Percentiles rank a stretch among this genome's conserved stretches.
These are phyloP conservation scores for Aquilaria yunnanensis DNA, from an alignment of 345 rosid species.

Conservation along the genomic window DNA sequence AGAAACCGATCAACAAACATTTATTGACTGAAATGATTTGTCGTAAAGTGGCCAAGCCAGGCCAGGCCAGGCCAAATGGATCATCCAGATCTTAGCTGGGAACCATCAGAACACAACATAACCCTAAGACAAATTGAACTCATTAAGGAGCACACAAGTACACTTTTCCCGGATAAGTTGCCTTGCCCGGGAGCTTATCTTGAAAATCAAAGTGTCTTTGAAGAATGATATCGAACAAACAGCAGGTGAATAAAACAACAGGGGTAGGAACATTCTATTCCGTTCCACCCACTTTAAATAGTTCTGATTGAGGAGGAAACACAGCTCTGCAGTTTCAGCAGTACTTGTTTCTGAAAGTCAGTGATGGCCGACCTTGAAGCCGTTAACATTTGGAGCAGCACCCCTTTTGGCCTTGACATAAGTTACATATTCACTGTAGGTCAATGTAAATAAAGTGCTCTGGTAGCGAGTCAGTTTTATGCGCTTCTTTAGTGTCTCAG, in stretches of 20 bases:
- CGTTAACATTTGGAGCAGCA: constrained; percentile 47
- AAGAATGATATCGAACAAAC: constrained; percentile 28
- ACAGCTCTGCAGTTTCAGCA: constrained; percentile 20
- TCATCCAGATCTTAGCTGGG: too few species aligned
- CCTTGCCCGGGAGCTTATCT: constrained; percentile 12
- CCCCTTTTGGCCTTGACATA: constrained; percentile 70
- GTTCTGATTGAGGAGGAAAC: constrained; percentile 10
- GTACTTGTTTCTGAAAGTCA: constrained; percentile 26
- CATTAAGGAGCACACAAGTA: too few species aligned
- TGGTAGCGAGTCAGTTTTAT: constrained; percentile 84
- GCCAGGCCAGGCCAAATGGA: too few species aligned
- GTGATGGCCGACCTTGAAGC: constrained; percentile 32
- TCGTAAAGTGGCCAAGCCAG: too few species aligned
- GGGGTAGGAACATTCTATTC: constrained; percentile 23
- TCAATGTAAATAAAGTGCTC: constrained; percentile 81
- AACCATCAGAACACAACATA: too few species aligned
- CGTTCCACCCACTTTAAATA: constrained; percentile 18
- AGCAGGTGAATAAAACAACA: constrained; percentile 13
- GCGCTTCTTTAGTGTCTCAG: constrained; percentile 57
- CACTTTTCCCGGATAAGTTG: too few species aligned
- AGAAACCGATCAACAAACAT: too few species aligned
- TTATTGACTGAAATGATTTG: too few species aligned
- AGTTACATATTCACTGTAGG: constrained; percentile 64
- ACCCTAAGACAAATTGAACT: too few species aligned
- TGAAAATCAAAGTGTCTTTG: constrained; percentile 43